Evolutionary conservation across 2,329 filamentous ascomycete genomes (phyloP).

Genomic region (Byssochlamys sp.): DNA sequence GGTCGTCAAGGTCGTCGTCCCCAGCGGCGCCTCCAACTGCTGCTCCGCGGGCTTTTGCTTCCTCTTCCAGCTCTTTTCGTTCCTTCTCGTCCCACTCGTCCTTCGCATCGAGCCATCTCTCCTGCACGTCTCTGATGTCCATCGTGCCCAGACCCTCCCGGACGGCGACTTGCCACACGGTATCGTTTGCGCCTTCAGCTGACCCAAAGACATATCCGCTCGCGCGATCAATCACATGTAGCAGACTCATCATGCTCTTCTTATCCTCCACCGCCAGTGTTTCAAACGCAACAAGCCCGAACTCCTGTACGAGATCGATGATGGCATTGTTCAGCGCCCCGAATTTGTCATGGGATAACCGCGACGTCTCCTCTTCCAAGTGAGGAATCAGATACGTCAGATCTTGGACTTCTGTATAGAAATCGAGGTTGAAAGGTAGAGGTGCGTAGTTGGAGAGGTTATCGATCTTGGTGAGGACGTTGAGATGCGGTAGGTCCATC

Average conservation of each 20-base stretch:
- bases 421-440: conserved; percentile 89
- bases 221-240: conserved; percentile 82
- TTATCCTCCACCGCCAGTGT: conserved; percentile 94
- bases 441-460: conserved; percentile 77
- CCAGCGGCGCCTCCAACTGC: conserved; percentile 18
- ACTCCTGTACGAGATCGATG: conserved; percentile 76
- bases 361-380: conserved; percentile 68
- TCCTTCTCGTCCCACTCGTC: conserved; percentile 79
- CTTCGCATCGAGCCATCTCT: conserved; percentile 86
- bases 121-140: conserved; percentile 82
- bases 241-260: conserved; percentile 85
- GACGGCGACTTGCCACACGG: conserved; percentile 94
- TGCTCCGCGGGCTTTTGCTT: conserved; percentile 47
- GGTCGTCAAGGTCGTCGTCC: conserved; percentile 28
- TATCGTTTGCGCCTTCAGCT: conserved; percentile 86
- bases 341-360: conserved; percentile 64
- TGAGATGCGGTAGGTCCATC: conserved; percentile 91
- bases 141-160: conserved; percentile 59
- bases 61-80: conserved; percentile 62
- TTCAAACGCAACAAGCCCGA: conserved; percentile 82
- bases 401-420: conserved; percentile 94
- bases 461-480: conserved; percentile 95
- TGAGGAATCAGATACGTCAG: conserved; percentile 72
- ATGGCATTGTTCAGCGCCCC: conserved; percentile 76
- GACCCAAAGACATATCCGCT: conserved; percentile 87